Base-by-base conservation (phyloP, 2,329 filamentous ascomycete genomes). In the Penicillium sp. region DNA sequence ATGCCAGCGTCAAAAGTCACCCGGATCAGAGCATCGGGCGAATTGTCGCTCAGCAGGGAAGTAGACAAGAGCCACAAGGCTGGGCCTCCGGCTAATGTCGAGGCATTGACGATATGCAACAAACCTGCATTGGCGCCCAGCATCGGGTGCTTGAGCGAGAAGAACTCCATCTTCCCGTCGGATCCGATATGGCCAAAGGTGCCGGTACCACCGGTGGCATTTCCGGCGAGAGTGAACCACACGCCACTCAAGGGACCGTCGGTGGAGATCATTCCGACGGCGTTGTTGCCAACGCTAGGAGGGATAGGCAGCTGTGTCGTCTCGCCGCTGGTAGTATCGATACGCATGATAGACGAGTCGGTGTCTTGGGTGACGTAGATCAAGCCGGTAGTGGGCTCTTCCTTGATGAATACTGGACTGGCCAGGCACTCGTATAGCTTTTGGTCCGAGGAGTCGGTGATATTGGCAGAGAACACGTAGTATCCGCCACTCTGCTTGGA, bases 261-360 rank as follows among this genome's bases (percentile, higher is more conserved):
- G 15, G 30, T 59, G 26, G 51, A 35, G 45, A 64, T 59, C 62
- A 64, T 64, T n/a, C 62, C 58, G 37, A 61, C 61, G 50, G 61
- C 61, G 45, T 58, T 64, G 56, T 64, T 64, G 24, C 61, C 61
- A n/a, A 64, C 58, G 38, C 51, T 59, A 13, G 61, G 42, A 1
- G 61, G 61, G n/a, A 64, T 47, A 22, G 53, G 61, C 24, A 64
- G 35, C 55, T 64, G 58, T 17, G 54, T 53, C 1, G 61, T 64
- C 45, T 58, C 58, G 51, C 58, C 51, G 38, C 35, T 64, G 30
- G 55, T 61, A 37, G 40, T 28, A 26, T 64, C 60, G 51, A 64
- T 64, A 44, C 61, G 61, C 61, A 64, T 61, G 30, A 64, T 59
- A 13, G 61, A 64, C 15, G 61, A 64, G 58, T 64, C 61, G 19